Evolutionary conservation across 371 early-diverging fungal species (phyloP).

Genomic region (Mortierella sp.): DNA sequence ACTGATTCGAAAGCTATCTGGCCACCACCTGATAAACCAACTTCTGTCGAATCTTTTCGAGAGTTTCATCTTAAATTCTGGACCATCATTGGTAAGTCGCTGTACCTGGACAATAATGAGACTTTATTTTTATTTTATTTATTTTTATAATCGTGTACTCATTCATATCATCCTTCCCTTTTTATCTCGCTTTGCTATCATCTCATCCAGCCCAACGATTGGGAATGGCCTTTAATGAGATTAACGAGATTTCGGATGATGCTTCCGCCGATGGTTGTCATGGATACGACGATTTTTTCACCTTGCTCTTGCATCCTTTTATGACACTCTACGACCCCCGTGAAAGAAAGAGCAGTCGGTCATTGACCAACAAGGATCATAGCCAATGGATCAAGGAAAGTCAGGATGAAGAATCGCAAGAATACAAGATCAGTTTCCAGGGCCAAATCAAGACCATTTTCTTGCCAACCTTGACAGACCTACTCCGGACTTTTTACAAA

Average conservation of each 20-base stretch:
- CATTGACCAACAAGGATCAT: not conserved
- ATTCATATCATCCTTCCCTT: not conserved
- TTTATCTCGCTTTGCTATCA: not conserved
- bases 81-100: constrained; percentile 36
- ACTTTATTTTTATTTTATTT: not conserved
- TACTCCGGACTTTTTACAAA: constrained; percentile 26
- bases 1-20: constrained; percentile 11
- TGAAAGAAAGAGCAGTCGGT: not conserved
- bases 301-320: constrained; percentile 26
- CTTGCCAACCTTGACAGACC: constrained; percentile 25
- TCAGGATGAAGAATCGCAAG: constrained; percentile 1
- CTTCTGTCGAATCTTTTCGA: constrained; percentile 17
- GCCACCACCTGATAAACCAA: not conserved
- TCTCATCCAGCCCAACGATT: constrained; percentile 31
- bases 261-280: constrained; percentile 2
- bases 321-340: constrained; percentile 6
- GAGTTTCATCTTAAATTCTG: constrained; percentile 43
- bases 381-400: constrained; percentile 15
- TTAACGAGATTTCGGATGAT: constrained; percentile 35
- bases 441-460: constrained; percentile 14
- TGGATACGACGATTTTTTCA: constrained; percentile 20
- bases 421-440: constrained; percentile 7
- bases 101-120: not conserved
- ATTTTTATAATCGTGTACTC: not conserved
- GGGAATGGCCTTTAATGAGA: constrained; percentile 11